Evolutionary conservation across 495 filamentous ascomycete genomes (phyloP), one percentile per base, ranked within the genome.

Genomic region (Penicillium robsamsonii): DNA sequence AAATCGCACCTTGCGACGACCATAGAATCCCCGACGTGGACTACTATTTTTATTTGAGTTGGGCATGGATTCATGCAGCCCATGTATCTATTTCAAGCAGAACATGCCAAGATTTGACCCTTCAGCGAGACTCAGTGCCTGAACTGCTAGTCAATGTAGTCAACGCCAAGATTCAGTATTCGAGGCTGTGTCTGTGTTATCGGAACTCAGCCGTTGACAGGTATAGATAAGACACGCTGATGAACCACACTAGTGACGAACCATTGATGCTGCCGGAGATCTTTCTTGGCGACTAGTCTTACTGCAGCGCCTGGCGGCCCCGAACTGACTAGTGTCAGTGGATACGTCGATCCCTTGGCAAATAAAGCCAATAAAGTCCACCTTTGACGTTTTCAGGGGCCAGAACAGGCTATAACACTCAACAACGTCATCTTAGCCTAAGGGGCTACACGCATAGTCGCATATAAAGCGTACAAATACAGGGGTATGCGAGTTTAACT

Each of bases 181-280:
- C 49, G 60, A 63, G 64, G 61, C 64, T 64, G 61, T 67, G 64
- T 54, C 64, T 64, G 61, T 67, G 64, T 54, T 35, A 42, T 59
- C 38, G 24, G 38, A 51, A 50, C 2, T 27, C 20, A 24, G 25
- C 24, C 35, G n/a, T 40, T 41, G 38, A 20, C 5, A 20, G 35
- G 27, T 4, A 40, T 12, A 27, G 50, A 52, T 52, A 53, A 57
- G 50, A 54, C 25, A 5, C 25, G 4, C 4, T 27, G 25, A 7
- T 27, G 25, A 27, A 27, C 6, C 25, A 27, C 25, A 27, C 49
- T 53, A 58, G 31, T 33, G 37, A 55, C 37, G 54, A 60, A 53
- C 56, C 47, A 59, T 47, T 50, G 56, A 55, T 38, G 54, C 37
- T 46, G 50, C 46, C 33, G 58, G 43, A 44, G 64, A 67, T 64